phyloP scores from a whole-genome alignment of 1,284 basidiomycete species.

The Melanopsichium pennsylvanicum region DNA sequence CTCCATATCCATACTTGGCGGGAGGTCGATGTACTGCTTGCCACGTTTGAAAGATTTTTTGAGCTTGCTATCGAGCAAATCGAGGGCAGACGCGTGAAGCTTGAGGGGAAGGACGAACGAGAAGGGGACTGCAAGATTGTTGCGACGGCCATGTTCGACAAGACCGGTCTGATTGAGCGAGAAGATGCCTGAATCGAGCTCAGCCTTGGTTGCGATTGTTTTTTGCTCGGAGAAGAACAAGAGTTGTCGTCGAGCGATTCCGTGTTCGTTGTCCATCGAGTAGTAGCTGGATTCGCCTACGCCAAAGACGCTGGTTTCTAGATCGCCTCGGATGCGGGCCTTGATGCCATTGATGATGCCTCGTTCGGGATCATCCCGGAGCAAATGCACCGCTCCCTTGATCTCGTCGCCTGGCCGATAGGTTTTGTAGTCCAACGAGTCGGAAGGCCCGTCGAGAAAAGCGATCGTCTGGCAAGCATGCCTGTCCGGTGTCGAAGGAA shows the following conservation, averaged over 20 bases:
- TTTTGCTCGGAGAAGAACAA: conserved; percentile 46
- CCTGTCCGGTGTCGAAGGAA: conserved; percentile 23
- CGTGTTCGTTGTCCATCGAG: conserved; percentile 39
- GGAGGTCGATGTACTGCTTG: conserved; percentile 46
- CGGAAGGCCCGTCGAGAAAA: conserved; percentile 41
- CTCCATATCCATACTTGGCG: conserved; percentile 44
- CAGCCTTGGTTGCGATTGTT: conserved; percentile 30
- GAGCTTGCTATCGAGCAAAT: conserved; percentile 46
- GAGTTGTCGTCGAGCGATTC: conserved; percentile 43
- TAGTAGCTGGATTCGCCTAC: conserved; percentile 51
- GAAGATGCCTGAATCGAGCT: conserved; percentile 35
- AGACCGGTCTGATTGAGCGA: conserved; percentile 40
- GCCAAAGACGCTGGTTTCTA: conserved; percentile 45
- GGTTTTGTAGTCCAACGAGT: conserved; percentile 46
- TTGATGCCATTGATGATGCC: conserved; percentile 46
- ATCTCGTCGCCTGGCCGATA: conserved; percentile 49
- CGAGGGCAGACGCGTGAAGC: conserved; percentile 41
- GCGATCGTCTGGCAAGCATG: conserved; percentile 43
- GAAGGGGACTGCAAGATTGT: conserved; percentile 49
- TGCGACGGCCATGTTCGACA: conserved; percentile 40
- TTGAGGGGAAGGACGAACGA: conserved; percentile 46
- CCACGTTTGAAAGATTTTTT: conserved; percentile 44
- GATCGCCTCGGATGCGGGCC: conserved; percentile 42
- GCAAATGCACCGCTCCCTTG: conserved; percentile 44
- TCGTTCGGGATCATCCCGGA: conserved; percentile 41